Base-by-base conservation (phyloP, 352 stramenopile genomes). In the Thraustochytrium striatum region DNA sequence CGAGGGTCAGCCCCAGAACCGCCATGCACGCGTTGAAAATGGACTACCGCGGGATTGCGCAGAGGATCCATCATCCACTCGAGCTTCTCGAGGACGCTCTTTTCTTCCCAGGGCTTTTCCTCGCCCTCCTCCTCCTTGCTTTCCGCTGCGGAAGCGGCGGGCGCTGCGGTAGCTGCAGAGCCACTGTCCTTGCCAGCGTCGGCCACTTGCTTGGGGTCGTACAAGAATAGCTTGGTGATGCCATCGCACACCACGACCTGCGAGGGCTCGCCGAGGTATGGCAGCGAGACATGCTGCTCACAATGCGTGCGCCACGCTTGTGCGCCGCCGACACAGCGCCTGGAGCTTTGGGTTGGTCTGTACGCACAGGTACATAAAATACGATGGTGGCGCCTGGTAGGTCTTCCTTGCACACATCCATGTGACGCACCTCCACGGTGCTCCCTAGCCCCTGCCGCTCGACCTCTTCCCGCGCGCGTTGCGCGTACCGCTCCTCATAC, bases 41-140 rank as follows among this genome's bases (percentile, higher is more conserved):
- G 16, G 35, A 75, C 68, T n/a, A 75, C 68, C n/a, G 41, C 65
- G 3, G 65, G 65, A n/a, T 75, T 75, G 21, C 52, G 65, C 1
- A 75, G 36, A 13, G 65, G 65, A 43, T 75, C 65, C 65, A 75
- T 61, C 41, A 75, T 47, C 65, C 65, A 61, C 36, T 75, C 52
- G 0, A 75, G 65, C 44, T 62, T 62, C 25, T 58, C 50, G 21
- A 75, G 16, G 8, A 75, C 19, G 2, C 5, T 8, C 21, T 33
- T 53, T 38, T 70, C 53, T 70, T 70, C 59, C 9, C 35, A 30
- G 11, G 55, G 55, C 52, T 19, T 0, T 11, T 69, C 62, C 13
- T 70, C 62, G 33, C 41, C 62, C 19, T 61, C 41, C 44, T 7
- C 39, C 52, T 25, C 47, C 13, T 70, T 7, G 8, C 3, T 3